Evolutionary conservation across 1,284 basidiomycete species (phyloP).

Genomic region (Puccinia coronata): DNA sequence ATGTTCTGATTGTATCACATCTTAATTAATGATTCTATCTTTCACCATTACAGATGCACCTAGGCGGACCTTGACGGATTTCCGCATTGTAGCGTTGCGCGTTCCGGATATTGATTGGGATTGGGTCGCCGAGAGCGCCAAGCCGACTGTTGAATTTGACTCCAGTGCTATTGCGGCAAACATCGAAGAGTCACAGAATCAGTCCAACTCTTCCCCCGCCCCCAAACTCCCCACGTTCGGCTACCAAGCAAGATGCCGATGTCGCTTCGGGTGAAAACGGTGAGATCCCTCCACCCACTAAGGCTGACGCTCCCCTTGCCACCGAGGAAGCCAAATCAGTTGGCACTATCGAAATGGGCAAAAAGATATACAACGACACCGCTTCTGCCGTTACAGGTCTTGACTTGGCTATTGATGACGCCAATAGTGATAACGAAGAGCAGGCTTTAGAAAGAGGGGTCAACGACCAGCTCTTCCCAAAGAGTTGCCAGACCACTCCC

Average conservation of each 20-base stretch:
- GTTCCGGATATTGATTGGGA: slow-evolving; percentile 64
- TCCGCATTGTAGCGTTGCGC: slow-evolving; percentile 86
- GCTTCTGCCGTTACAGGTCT: slow-evolving; percentile 27
- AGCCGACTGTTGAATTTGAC: background rate
- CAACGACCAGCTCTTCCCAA: slow-evolving; percentile 15
- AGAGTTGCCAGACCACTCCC: background rate
- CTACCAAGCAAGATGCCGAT: slow-evolving; percentile 30
- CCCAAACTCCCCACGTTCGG: background rate
- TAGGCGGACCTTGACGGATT: slow-evolving; percentile 82
- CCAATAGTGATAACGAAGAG: slow-evolving; percentile 26
- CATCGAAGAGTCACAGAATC: background rate
- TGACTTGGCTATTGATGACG: slow-evolving; percentile 29
- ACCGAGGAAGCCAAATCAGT: slow-evolving; percentile 37
- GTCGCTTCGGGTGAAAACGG: background rate
- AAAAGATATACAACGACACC: slow-evolving; percentile 22
- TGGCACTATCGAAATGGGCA: slow-evolving; percentile 3
- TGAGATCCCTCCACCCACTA: background rate
- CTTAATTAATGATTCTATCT: background rate
- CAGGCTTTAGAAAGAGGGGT: slow-evolving; percentile 19
- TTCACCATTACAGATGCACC: background rate
- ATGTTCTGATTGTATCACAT: too few relatives aligned
- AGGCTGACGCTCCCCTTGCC: background rate
- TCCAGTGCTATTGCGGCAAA: background rate
- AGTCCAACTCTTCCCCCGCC: background rate
- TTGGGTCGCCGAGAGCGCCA: slow-evolving; percentile 55